Base-by-base conservation (phyloP, 768 basidiomycete species). In the Sistotremastrum suecicum region DNA sequence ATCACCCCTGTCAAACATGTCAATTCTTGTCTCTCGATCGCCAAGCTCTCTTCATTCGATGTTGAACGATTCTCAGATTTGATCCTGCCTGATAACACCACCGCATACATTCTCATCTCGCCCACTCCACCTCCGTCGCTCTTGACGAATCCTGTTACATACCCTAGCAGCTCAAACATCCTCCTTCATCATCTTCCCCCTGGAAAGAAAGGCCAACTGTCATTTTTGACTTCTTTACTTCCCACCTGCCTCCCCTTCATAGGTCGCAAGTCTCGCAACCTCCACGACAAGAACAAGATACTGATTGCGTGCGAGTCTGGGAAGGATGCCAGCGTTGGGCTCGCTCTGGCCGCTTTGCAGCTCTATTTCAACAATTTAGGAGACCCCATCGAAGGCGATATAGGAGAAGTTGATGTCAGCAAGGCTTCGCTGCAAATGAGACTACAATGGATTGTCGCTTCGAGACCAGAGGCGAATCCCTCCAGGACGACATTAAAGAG, bases 361-460 rank as follows among this genome's bases (percentile, higher is more conserved):
- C 43, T 65, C 11, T 75, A 71, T 49, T 88, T 86, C 54, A 67
- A 70, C 32, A 69, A 76, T 5, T 57, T 64, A 0, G 84, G 80
- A 3, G 53, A 56, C 9, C 54, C 61, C 20, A 45, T 47, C 29
- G 10, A 33, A 28, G 43, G 43, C 6, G 45, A n/a, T 30, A 28
- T 28, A 11, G 5, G 34, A 12, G 40, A 31, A n/a, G 47, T 20
- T 39, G n/a, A 2, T 50, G 58, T 55, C 39, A 69, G 66, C 51
- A 95, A 95, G 59, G 60, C 67, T 12, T 62, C 70, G 8, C 75
- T 97, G 50, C 74, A 76, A 7, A 79, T 67, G 8, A 71, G 89
- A 11, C 66, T 97, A 34, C 81, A 97, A 57, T 89, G 85, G 86
- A 76, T 97, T 41, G 82, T 91, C 48, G 68, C 80, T 12, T 80